Evolutionary conservation across 225 moss, liverwort and hornwort genomes (phyloP).

Genomic region (Pleurozium schreberi): DNA sequence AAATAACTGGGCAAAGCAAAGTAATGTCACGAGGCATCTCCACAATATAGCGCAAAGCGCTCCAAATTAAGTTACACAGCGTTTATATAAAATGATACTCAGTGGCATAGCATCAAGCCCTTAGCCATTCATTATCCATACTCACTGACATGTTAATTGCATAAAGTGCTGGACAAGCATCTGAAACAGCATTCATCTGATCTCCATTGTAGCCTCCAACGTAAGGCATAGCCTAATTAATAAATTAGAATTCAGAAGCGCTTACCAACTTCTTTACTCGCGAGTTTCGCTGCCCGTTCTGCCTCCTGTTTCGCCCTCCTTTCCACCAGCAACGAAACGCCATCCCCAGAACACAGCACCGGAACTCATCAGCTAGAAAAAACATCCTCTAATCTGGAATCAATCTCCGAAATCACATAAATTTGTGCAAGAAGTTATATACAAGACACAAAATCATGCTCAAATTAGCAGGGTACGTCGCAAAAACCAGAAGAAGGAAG

Average conservation of each 20-base stretch:
- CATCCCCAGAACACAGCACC: background rate
- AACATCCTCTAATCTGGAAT: background rate
- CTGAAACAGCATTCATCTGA: background rate
- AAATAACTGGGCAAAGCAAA: background rate
- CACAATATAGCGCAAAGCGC: background rate
- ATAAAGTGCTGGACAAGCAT: background rate
- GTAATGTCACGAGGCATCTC: background rate
- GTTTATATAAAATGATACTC: background rate
- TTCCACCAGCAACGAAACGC: slow-evolving; percentile 1
- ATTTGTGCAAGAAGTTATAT: background rate
- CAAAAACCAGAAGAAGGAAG: background rate
- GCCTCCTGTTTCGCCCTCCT: slow-evolving; percentile 84
- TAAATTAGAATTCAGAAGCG: background rate
- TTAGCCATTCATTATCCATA: background rate
- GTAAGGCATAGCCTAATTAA: background rate
- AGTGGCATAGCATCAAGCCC: background rate
- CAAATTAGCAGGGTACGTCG: background rate
- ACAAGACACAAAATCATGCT: background rate
- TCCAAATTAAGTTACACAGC: background rate
- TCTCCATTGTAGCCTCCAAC: background rate
- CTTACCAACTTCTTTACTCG: slow-evolving; percentile 50
- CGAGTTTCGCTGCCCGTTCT: slow-evolving; percentile 73
- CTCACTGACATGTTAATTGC: background rate
- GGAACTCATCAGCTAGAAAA: background rate
- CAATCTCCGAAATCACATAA: background rate